Conservation (phyloP, 371 early-diverging fungal genomes). For the Mortierella sp. region DNA sequence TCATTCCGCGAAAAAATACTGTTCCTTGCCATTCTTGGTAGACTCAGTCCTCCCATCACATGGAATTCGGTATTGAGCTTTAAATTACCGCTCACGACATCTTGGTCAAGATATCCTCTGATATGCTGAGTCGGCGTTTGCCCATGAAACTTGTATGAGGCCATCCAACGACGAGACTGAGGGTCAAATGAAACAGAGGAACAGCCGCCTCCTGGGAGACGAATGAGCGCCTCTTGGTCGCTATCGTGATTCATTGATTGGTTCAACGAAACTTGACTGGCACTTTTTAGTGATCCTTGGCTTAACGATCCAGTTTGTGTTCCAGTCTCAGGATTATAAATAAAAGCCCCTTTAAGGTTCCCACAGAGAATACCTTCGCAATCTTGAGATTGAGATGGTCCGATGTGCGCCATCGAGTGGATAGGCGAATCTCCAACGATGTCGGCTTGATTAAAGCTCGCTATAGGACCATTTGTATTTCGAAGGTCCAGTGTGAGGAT, state of each 20-base stretch:
- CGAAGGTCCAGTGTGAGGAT: slow-evolving; percentile 39
- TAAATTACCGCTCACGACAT: slow-evolving; percentile 4
- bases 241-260: neutral
- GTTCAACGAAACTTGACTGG: slow-evolving; percentile 15
- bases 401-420: slow-evolving; percentile 43
- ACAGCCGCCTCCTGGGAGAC: slow-evolving; percentile 23
- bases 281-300: slow-evolving; percentile 11
- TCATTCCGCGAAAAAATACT: slow-evolving; percentile 29
- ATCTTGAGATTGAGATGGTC: slow-evolving; percentile 3
- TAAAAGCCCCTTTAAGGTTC: slow-evolving; percentile 33
- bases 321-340: slow-evolving; percentile 25
- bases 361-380: slow-evolving; percentile 45
- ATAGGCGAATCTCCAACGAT: slow-evolving; percentile 44
- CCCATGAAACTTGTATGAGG: slow-evolving; percentile 27
- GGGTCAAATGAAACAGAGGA: slow-evolving; percentile 35
- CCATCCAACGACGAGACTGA: slow-evolving; percentile 44
- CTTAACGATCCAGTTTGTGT: neutral
- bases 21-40: slow-evolving; percentile 28
- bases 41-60: slow-evolving; percentile 21
- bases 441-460: slow-evolving; percentile 16
- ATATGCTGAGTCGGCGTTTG: slow-evolving; percentile 22
- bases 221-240: neutral
- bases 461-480: slow-evolving; percentile 18
- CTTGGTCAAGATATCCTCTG: slow-evolving; percentile 22
- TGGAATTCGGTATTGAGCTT: slow-evolving; percentile 24